Evolutionary conservation across 2,329 filamentous ascomycete species (phyloP).

Genomic region (Didymella arachidicola): DNA sequence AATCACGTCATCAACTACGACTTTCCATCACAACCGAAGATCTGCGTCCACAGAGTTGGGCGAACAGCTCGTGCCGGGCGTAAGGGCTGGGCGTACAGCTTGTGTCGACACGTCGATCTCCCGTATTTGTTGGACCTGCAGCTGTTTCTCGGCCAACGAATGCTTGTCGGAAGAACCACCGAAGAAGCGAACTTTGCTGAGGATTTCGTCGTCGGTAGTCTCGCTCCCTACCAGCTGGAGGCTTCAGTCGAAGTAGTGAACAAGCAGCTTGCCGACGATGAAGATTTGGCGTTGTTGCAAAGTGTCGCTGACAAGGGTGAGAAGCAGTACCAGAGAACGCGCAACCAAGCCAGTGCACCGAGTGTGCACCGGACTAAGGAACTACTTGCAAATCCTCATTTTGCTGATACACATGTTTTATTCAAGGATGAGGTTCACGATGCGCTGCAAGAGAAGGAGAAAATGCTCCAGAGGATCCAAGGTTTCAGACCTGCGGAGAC

Average conservation of each 20-base stretch:
- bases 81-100: slow-evolving; percentile 92
- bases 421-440: slow-evolving; percentile 71
- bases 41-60: slow-evolving; percentile 95
- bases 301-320: slow-evolving; percentile 86
- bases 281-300: slow-evolving; percentile 75
- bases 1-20: slow-evolving; percentile 99
- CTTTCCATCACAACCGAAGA: slow-evolving; percentile 94
- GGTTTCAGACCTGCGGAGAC: slow-evolving; percentile 90
- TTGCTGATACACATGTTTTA: slow-evolving; percentile 78
- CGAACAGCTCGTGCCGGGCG: slow-evolving; percentile 93
- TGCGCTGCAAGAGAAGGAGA: slow-evolving; percentile 72
- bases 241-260: slow-evolving; percentile 81
- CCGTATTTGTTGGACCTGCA: slow-evolving; percentile 95
- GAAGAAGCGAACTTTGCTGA: slow-evolving; percentile 75
- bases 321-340: slow-evolving; percentile 87
- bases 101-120: slow-evolving; percentile 85
- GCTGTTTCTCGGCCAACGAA: slow-evolving; percentile 85
- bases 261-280: slow-evolving; percentile 76
- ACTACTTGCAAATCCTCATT: slow-evolving; percentile 72
- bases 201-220: slow-evolving; percentile 81
- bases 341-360: slow-evolving; percentile 87
- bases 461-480: slow-evolving; percentile 88
- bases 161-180: slow-evolving; percentile 74
- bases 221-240: slow-evolving; percentile 77
- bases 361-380: slow-evolving; percentile 88